Evolutionary conservation across 345 rosid species (phyloP).

Genomic region (Eucalyptus cloeziana): DNA sequence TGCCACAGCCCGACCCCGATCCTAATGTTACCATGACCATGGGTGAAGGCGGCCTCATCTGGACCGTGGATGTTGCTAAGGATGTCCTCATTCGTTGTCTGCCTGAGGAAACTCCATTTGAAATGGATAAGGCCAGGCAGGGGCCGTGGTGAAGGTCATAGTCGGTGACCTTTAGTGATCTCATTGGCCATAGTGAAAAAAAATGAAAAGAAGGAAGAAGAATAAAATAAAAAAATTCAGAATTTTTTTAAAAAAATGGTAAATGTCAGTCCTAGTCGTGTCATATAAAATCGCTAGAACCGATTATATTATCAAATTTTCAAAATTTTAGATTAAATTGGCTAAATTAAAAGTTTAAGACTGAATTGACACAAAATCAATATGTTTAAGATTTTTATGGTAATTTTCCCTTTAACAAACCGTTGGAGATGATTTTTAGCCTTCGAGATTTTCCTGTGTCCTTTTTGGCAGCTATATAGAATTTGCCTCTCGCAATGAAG

Average conservation of each 20-base stretch:
- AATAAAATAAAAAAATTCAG: rapidly evolving
- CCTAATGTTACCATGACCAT: too few relatives aligned
- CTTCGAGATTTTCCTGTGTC: not conserved
- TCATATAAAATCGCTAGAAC: rapidly evolving
- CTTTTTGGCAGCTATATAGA: not conserved
- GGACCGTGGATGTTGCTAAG: not conserved
- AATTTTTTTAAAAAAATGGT: too few relatives aligned
- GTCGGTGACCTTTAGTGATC: not conserved
- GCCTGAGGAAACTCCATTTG: not conserved
- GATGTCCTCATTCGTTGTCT: not conserved
- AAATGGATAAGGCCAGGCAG: not conserved
- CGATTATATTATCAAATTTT: rapidly evolving
- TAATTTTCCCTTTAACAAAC: not conserved
- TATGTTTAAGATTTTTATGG: not conserved
- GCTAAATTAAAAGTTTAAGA: not conserved
- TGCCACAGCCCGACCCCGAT: too few relatives aligned
- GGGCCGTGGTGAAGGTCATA: not conserved
- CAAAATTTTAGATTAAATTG: not conserved
- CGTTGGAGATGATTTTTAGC: not conserved
- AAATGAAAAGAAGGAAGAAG: not conserved
- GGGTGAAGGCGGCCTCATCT: too few relatives aligned
- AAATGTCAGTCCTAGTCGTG: rapidly evolving
- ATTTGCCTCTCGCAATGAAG: not conserved
- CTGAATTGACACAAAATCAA: rapidly evolving
- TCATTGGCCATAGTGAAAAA: not conserved